phyloP scores from a whole-genome alignment of 208 protist species.

The Acanthamoeba sp. region DNA sequence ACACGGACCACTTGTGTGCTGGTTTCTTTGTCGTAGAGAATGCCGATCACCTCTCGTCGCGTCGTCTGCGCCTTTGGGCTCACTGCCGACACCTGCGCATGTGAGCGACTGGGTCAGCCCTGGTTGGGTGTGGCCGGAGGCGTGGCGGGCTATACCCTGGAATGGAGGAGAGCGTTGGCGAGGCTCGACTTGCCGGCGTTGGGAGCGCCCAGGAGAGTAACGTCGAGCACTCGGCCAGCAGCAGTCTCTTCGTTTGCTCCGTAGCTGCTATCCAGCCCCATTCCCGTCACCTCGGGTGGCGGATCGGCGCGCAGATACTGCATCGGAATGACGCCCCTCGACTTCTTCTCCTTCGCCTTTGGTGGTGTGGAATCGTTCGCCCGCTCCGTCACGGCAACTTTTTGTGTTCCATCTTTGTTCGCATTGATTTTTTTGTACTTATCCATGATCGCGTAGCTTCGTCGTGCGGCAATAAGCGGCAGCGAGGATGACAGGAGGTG shows the following conservation, averaged over 20 bases:
- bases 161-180: slow-evolving; percentile 75
- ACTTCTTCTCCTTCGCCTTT: not conserved
- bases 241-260: not conserved
- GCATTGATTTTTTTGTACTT: not conserved
- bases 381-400: not conserved
- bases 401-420: not conserved
- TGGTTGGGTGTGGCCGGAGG: not conserved
- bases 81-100: slow-evolving; percentile 63
- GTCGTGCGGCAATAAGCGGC: too few species aligned
- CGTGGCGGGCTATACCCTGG: slow-evolving; percentile 23
- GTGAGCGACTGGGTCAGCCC: not conserved
- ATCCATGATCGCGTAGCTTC: slow-evolving; percentile 39
- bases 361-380: not conserved
- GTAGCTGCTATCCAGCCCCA: not conserved
- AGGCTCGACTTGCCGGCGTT: slow-evolving; percentile 84
- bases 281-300: not conserved
- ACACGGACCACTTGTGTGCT: slow-evolving; percentile 10
- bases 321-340: not conserved
- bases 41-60: slow-evolving; percentile 74
- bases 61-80: slow-evolving; percentile 79
- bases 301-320: not conserved
- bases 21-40: slow-evolving; percentile 30
- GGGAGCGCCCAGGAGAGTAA: slow-evolving; percentile 78
- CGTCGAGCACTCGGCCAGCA: not conserved
- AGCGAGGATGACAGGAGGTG: too few species aligned